phyloP scores from a whole-genome alignment of 352 stramenopile genomes.

The Phytopythium kandeliae region DNA sequence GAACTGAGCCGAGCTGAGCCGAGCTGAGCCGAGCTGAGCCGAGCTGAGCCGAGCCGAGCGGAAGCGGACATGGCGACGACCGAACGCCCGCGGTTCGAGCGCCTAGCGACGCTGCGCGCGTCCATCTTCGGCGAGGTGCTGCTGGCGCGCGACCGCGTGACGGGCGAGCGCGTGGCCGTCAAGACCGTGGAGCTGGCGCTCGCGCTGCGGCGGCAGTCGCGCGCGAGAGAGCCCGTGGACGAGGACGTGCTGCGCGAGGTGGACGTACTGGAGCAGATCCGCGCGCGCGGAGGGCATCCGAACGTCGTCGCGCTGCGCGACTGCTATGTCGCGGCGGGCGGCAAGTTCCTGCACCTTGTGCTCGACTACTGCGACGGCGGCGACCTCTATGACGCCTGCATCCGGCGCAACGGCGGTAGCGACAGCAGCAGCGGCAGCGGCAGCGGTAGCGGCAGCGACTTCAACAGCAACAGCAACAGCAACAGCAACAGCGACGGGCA shows the following conservation, averaged over 20 bases:
- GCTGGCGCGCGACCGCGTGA: constrained; percentile 49
- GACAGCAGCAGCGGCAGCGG: neutral
- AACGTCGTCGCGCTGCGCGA: constrained; percentile 70
- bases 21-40: too few species aligned
- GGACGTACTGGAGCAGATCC: constrained; percentile 52
- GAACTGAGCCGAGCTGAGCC: too few species aligned
- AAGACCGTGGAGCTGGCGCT: constrained; percentile 67
- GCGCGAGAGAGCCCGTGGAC: constrained; percentile 40
- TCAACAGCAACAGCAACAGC: constrained; percentile 2
- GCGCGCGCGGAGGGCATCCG: constrained; percentile 47
- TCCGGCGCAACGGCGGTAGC: constrained; percentile 16
- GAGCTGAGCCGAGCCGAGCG: too few species aligned
- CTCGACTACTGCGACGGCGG: constrained; percentile 76
- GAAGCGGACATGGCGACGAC: neutral
- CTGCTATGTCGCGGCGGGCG: constrained; percentile 52
- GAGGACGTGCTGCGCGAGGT: constrained; percentile 70
- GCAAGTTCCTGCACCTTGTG: constrained; percentile 53
- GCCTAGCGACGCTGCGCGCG: constrained; percentile 31
- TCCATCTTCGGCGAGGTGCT: constrained; percentile 73
- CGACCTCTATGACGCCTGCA: constrained; percentile 62
- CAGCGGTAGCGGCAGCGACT: too few species aligned
- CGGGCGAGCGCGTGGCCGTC: constrained; percentile 49
- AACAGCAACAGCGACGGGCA: constrained; percentile 2
- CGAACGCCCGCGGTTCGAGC: constrained; percentile 29
- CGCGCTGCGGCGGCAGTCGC: constrained; percentile 46